These are phyloP conservation scores for Metschnikowia reukaufii DNA, from an alignment of 805 yeast genomes.

Conservation along the genomic window DNA sequence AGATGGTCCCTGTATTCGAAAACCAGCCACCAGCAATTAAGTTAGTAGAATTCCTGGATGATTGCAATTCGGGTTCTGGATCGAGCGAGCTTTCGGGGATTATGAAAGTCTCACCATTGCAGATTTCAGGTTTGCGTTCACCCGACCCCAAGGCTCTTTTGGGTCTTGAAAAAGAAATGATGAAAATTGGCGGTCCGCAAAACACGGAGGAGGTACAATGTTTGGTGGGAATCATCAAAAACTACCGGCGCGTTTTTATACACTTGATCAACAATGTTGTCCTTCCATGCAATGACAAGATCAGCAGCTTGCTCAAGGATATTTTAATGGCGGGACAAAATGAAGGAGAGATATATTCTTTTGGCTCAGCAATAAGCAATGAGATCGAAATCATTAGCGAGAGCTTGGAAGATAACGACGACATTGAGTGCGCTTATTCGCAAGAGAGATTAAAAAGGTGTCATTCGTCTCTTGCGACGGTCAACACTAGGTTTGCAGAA, in stretches of 20 bases:
- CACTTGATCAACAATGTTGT: slow-evolving; percentile 1
- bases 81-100: not conserved
- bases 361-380: not conserved
- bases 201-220: not conserved
- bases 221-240: not conserved
- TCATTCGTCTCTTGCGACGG: not conserved
- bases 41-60: not conserved
- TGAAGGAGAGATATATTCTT: not conserved
- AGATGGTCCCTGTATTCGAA: not conserved
- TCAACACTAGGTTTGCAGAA: not conserved
- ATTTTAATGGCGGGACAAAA: not conserved
- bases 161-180: not conserved
- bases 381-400: not conserved
- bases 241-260: slow-evolving; percentile 1
- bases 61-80: not conserved
- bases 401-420: not conserved
- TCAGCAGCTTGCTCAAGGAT: not conserved
- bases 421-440: not conserved
- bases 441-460: not conserved
- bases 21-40: not conserved
- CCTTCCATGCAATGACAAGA: slow-evolving; percentile 1
- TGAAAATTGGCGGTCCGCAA: not conserved
- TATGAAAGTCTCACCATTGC: not conserved
- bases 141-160: not conserved
- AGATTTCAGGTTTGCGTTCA: not conserved